Conservation (phyloP, 1,284 basidiomycete species). For the Austroboletus novae-zelandiae region DNA sequence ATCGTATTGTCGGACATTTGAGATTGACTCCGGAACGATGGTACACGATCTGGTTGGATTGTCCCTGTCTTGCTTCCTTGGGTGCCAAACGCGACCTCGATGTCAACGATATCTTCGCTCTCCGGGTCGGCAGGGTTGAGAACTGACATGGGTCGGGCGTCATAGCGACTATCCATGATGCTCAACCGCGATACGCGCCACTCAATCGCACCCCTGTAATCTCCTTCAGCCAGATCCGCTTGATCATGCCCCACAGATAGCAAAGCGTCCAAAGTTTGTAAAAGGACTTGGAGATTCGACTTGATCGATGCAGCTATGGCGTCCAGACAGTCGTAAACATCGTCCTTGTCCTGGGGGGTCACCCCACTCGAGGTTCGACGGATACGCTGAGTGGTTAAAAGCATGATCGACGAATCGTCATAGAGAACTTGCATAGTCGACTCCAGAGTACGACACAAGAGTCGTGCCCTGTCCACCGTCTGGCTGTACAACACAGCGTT, state of each 20-base stretch:
- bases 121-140: conserved; percentile 38
- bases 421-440: conserved; percentile 65
- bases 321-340: conserved; percentile 47
- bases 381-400: conserved; percentile 55
- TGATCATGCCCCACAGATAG: conserved; percentile 67
- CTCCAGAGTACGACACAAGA: conserved; percentile 68
- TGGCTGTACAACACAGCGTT: conserved; percentile 53
- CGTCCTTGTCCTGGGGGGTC: conserved; percentile 35
- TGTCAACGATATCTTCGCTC: conserved; percentile 60
- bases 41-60: conserved; percentile 21
- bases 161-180: conserved; percentile 50
- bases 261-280: conserved; percentile 59
- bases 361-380: conserved; percentile 37
- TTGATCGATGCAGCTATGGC: conserved; percentile 48
- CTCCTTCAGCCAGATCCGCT: conserved; percentile 60
- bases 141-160: conserved; percentile 37
- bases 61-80: conserved; percentile 26
- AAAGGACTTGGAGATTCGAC: conserved; percentile 52
- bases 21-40: conserved; percentile 33
- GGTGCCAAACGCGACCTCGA: conserved; percentile 53
- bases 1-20: conserved; percentile 37
- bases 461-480: conserved; percentile 62
- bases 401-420: conserved; percentile 60
- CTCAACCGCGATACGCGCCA: conserved; percentile 70
- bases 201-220: conserved; percentile 70